phyloP scores from a whole-genome alignment of 129 eudicot genomes.

The Cynara cardunculus region DNA sequence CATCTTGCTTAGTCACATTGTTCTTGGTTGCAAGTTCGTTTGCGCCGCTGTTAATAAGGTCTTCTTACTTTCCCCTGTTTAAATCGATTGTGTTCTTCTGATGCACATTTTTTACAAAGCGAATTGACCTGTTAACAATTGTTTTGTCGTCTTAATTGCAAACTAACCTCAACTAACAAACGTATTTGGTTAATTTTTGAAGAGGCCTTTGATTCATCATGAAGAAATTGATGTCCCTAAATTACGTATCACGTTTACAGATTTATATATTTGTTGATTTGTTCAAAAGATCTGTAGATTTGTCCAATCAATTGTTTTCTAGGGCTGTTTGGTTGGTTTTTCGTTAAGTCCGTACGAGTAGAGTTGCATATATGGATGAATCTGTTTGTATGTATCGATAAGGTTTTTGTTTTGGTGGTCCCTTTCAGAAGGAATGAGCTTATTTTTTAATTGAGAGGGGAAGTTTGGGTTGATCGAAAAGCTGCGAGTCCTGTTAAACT shows the following conservation, averaged over 20 bases:
- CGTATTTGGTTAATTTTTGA: background rate
- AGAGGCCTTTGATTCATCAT: background rate
- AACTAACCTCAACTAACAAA: background rate
- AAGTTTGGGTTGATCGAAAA: no score
- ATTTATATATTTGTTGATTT: background rate
- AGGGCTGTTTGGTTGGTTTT: no score
- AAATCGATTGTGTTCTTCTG: background rate
- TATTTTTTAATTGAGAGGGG: no score
- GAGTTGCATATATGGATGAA: no score
- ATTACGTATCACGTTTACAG: background rate
- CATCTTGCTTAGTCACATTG: constrained; percentile 87
- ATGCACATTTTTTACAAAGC: background rate
- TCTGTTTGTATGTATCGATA: no score
- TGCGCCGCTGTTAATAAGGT: constrained; percentile 97
- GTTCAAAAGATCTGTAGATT: no score
- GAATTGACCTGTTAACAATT: background rate
- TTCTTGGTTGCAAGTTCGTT: constrained; percentile 97
- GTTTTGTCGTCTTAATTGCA: background rate
- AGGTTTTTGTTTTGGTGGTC: no score
- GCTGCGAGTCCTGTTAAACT: no score
- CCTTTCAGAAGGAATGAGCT: no score
- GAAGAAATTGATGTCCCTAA: background rate
- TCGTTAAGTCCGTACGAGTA: no score
- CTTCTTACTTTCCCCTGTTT: background rate
- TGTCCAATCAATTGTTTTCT: no score